phyloP scores from a whole-genome alignment of 2,329 filamentous ascomycete species.

The Claviceps monticola region DNA sequence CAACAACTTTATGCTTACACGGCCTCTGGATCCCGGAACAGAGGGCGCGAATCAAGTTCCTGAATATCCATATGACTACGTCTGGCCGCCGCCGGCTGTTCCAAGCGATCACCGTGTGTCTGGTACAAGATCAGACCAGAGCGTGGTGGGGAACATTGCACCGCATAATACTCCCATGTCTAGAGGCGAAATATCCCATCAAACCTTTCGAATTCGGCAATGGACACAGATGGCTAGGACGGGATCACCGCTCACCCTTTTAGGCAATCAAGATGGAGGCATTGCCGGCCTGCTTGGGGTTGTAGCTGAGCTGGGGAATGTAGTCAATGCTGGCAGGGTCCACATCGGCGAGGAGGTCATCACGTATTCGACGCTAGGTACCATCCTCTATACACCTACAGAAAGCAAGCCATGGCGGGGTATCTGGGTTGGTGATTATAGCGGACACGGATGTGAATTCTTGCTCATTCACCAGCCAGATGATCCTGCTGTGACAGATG shows the following conservation, averaged over 20 bases:
- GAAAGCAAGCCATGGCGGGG: slow-evolving; percentile 69
- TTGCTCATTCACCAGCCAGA: slow-evolving; percentile 64
- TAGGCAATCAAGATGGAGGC: slow-evolving; percentile 15
- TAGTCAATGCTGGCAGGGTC: slow-evolving; percentile 21
- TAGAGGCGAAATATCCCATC: slow-evolving; percentile 49
- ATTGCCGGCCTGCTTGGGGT: slow-evolving; percentile 11
- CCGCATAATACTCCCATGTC: slow-evolving; percentile 28
- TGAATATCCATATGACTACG: slow-evolving; percentile 31
- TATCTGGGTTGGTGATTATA: slow-evolving; percentile 88
- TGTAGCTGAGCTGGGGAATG: slow-evolving; percentile 1
- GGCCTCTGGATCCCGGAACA: slow-evolving; percentile 26
- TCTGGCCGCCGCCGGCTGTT: slow-evolving; percentile 66
- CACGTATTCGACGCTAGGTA: slow-evolving; percentile 60
- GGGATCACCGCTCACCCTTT: slow-evolving; percentile 13
- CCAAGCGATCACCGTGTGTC: slow-evolving; percentile 45
- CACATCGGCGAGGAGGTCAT: slow-evolving; percentile 41
- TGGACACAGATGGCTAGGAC: slow-evolving; percentile 55
- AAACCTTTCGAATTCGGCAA: slow-evolving; percentile 58
- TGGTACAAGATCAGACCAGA: slow-evolving; percentile 16
- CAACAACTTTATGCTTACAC: slow-evolving; percentile 55
- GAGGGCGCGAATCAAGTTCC: slow-evolving; percentile 16
- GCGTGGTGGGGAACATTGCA: slow-evolving; percentile 12
- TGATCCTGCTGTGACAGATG: slow-evolving; percentile 24
- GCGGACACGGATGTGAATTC: slow-evolving; percentile 79
- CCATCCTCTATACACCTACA: slow-evolving; percentile 67